Evolutionary conservation across 164 flowering plant species (phyloP).

Genomic region (Litsea cubeba): DNA sequence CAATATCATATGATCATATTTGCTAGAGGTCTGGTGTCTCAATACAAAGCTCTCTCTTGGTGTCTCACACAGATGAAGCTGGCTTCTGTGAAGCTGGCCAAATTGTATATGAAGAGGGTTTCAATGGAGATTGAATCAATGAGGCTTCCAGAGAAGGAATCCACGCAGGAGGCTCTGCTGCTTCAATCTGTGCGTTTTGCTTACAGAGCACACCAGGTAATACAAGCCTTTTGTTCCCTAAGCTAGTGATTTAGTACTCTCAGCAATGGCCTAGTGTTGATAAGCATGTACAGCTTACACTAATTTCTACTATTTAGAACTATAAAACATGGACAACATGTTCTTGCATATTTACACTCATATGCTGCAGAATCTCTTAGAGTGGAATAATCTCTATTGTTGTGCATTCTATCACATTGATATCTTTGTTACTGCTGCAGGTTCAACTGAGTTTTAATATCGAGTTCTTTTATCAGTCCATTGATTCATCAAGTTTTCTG

Average conservation of each 20-base stretch:
- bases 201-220: slow-evolving; percentile 67
- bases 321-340: not conserved
- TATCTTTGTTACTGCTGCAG: not conserved
- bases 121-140: slow-evolving; percentile 43
- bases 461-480: not conserved
- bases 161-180: slow-evolving; percentile 53
- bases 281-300: not conserved
- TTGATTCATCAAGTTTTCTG: not conserved
- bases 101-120: slow-evolving; percentile 57
- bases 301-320: not conserved
- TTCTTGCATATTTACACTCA: too few species aligned
- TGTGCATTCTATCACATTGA: too few species aligned
- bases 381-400: too few species aligned
- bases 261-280: not conserved
- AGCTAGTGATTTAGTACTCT: not conserved
- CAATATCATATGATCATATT: too few species aligned
- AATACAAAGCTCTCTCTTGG: not conserved
- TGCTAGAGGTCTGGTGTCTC: not conserved
- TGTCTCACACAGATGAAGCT: slow-evolving; percentile 48
- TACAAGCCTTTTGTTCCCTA: not conserved
- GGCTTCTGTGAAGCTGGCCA: slow-evolving; percentile 55
- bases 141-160: slow-evolving; percentile 43
- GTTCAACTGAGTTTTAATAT: not conserved
- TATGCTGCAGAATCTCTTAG: too few species aligned
- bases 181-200: slow-evolving; percentile 71